These are phyloP conservation scores for Beta lomatogona DNA, from an alignment of 179 eudicot species.

Conservation along the genomic window DNA sequence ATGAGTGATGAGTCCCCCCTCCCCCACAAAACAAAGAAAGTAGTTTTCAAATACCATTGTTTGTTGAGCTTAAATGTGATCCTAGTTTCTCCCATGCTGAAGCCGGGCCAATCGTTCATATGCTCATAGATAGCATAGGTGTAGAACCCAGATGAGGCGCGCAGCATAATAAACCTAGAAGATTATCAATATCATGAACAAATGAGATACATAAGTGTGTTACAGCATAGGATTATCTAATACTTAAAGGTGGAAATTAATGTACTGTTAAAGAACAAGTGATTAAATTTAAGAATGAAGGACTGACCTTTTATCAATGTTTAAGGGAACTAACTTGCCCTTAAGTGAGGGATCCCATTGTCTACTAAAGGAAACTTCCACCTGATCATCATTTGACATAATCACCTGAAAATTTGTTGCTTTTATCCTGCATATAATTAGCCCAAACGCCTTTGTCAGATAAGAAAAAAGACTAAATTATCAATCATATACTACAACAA, in stretches of 20 bases:
- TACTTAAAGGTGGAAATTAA: background rate
- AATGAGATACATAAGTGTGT: slow-evolving; percentile 1
- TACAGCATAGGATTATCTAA: background rate
- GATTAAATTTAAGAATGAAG: background rate
- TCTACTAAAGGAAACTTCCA: slow-evolving; percentile 71
- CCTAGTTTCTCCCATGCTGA: slow-evolving; percentile 88
- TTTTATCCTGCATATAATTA: slow-evolving; percentile 46
- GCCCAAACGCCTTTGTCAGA: background rate
- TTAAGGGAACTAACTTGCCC: slow-evolving; percentile 55
- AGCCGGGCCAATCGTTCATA: slow-evolving; percentile 81
- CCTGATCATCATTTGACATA: slow-evolving; percentile 49
- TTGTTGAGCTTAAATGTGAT: slow-evolving; percentile 90
- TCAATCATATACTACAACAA: background rate
- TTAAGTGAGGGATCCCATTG: slow-evolving; percentile 51
- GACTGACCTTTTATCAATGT: slow-evolving; percentile 74
- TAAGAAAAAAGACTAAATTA: background rate
- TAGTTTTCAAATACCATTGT: slow-evolving; percentile 51
- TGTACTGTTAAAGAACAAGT: background rate
- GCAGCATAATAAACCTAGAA: slow-evolving; percentile 81
- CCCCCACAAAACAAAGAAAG: too few relatives aligned
- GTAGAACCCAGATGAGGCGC: slow-evolving; percentile 88
- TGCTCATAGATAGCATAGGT: slow-evolving; percentile 89
- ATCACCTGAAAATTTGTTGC: slow-evolving; percentile 59
- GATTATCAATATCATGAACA: background rate
- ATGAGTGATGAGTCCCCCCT: too few relatives aligned